These are phyloP conservation scores for Baeospora myosura DNA, from an alignment of 1,284 basidiomycete species.

Conservation along the genomic window DNA sequence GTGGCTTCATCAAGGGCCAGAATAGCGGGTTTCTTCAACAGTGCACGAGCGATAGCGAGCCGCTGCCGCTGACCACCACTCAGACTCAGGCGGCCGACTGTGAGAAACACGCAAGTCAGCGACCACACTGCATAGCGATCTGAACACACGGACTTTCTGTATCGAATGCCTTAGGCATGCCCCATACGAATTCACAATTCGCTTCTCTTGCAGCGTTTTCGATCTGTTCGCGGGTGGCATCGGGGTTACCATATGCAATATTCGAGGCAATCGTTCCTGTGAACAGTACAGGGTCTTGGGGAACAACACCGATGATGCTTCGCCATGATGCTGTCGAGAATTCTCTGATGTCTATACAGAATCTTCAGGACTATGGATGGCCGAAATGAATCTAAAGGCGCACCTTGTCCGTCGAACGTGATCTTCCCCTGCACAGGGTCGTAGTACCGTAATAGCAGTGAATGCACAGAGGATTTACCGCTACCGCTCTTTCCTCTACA, in stretches of 20 bases:
- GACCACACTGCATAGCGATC: not conserved
- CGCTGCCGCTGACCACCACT: constrained; percentile 74
- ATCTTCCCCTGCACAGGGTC: constrained; percentile 81
- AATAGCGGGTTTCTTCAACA: constrained; percentile 80
- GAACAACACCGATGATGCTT: constrained; percentile 80
- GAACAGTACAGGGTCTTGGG: constrained; percentile 73
- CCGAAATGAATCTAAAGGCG: constrained; percentile 11
- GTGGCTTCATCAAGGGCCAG: constrained; percentile 81
- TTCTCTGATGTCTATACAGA: constrained; percentile 66
- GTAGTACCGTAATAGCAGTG: constrained; percentile 87
- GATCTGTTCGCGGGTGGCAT: constrained; percentile 75
- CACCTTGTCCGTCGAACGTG: constrained; percentile 82
- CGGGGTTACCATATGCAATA: constrained; percentile 80
- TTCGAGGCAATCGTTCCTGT: constrained; percentile 90
- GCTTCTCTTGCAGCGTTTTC: constrained; percentile 84
- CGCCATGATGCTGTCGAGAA: constrained; percentile 85
- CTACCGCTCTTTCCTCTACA: constrained; percentile 80
- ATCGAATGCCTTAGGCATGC: constrained; percentile 68
- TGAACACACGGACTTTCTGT: constrained; percentile 27
- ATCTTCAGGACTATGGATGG: constrained; percentile 1
- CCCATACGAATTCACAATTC: constrained; percentile 94
- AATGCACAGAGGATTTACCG: constrained; percentile 89
- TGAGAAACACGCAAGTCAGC: constrained; percentile 7
- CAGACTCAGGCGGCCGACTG: constrained; percentile 68
- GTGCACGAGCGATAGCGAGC: constrained; percentile 72